Conservation (phyloP, 768 basidiomycete species). For the Lyophyllum atratum region DNA sequence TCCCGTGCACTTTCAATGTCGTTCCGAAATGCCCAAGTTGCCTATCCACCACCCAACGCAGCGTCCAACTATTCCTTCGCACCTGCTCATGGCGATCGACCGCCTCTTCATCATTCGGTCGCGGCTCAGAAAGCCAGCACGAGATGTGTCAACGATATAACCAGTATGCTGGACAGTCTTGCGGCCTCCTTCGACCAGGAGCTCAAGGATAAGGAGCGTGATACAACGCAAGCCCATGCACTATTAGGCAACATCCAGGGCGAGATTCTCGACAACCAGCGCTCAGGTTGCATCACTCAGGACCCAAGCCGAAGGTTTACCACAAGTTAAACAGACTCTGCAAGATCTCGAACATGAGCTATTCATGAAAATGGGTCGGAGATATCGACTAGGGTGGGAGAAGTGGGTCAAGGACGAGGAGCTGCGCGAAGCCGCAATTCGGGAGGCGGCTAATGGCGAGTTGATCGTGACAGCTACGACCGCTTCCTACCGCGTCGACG, state of each 20-base stretch:
- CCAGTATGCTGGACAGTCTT: conserved; percentile 83
- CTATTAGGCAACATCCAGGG: conserved; percentile 84
- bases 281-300: conserved; percentile 72
- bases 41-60: conserved; percentile 41
- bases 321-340: conserved; percentile 59
- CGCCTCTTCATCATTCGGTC: conserved; percentile 81
- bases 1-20: conserved; percentile 70
- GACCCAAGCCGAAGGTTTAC: conserved; percentile 65
- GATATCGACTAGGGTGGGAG: conserved; percentile 88
- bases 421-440: conserved; percentile 67
- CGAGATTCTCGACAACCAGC: conserved; percentile 86
- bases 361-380: conserved; percentile 72
- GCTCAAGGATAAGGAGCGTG: conserved; percentile 87
- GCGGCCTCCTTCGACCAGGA: conserved; percentile 92
- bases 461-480: conserved; percentile 48
- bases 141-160: conserved; percentile 81
- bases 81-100: conserved; percentile 59
- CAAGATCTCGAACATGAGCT: conserved; percentile 67
- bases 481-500: conserved; percentile 47
- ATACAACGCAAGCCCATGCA: conserved; percentile 86
- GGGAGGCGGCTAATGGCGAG: conserved; percentile 62
- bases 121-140: conserved; percentile 87
- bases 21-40: conserved; percentile 69
- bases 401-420: conserved; percentile 91
- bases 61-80: conserved; percentile 37